Base-by-base conservation (phyloP, 1,284 basidiomycete genomes). In the Tranzscheliella williamsii region DNA sequence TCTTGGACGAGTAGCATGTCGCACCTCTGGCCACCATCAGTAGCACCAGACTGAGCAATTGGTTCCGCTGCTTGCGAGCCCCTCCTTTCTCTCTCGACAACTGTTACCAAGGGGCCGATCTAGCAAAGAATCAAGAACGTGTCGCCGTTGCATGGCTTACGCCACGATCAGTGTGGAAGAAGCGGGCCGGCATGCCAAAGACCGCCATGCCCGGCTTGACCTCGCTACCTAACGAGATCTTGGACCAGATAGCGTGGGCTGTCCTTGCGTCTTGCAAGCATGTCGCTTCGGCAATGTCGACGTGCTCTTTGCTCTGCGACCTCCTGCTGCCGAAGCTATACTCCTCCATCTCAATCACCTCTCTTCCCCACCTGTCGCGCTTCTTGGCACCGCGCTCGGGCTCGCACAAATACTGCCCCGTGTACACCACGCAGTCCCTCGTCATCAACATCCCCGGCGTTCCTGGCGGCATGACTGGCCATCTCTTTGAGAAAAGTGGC, bases 401-500 rank as follows among this genome's bases (percentile, higher is more conserved):
- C 23, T 30, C 56, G 3, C 35, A 50, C 23, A 23, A 3, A 15
- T 30, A 46, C 39, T 42, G 50, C 4, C 42, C 50, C 7, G 22
- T 13, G 0, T 46, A 42, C 33, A 46, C 56, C 2, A 2, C 32
- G 4, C 21, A 22, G 8, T 36, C 38, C 21, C 16, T 60, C n/a
- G 34, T 39, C 7, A 53, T 60, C 50, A 60, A 60, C 36, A 60
- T 60, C 21, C 46, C 50, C 5, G 56, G 56, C 2, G 50, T 60
- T 4, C 56, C 56, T 2, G 56, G 56, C 9, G 56, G 50, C 2
- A 50, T 49, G 4, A 44, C 51, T 38, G 49, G 44, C 1, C 41
- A 38, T 0, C 22, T 37, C 3, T 20, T 23, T 5, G 16, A 17
- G 18, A 32, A 15, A 4, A 20, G 24, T 3, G 38, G 16, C 8